Evolutionary conservation across 257 asterid genomes (phyloP).

Genomic region (Paraleonurus japonicus): DNA sequence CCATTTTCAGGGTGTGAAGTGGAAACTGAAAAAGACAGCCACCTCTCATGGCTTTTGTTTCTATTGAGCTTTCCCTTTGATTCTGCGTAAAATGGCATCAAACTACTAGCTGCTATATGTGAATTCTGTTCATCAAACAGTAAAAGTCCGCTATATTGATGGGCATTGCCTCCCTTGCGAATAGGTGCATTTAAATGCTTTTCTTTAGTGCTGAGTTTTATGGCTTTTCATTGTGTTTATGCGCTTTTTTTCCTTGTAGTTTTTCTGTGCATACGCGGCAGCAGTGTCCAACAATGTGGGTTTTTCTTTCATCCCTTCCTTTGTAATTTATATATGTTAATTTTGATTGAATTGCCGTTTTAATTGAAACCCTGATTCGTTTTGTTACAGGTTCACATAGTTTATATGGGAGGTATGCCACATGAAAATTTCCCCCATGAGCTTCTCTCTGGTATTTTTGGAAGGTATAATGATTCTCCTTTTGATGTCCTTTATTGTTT

Average conservation of each 20-base stretch:
- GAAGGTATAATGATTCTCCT: conserved; percentile 34
- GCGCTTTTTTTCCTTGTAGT: conserved; percentile 22
- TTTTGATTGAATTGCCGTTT: background rate
- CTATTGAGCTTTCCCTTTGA: too few species aligned
- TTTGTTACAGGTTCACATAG: conserved; percentile 38
- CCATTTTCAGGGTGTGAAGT: too few species aligned
- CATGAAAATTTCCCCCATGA: conserved; percentile 32
- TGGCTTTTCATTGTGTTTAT: conserved; percentile 28
- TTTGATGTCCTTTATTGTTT: background rate
- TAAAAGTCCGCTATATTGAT: conserved; percentile 9
- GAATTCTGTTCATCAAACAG: conserved; percentile 4
- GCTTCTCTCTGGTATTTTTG: conserved; percentile 34
- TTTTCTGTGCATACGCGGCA: conserved; percentile 16
- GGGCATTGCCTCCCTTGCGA: conserved; percentile 1
- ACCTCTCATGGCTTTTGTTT: too few species aligned
- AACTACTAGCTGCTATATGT: conserved; percentile 4
- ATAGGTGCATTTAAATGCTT: conserved; percentile 24
- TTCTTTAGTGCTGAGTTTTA: background rate
- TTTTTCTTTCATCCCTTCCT: background rate
- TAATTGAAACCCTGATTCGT: background rate
- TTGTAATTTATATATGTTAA: background rate
- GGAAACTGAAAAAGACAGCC: too few species aligned
- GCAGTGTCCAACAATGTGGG: conserved; percentile 35
- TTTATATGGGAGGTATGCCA: conserved; percentile 35
- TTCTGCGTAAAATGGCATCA: background rate